Conservation (phyloP, 345 rosid species). For the Dipteronia dyeriana region DNA sequence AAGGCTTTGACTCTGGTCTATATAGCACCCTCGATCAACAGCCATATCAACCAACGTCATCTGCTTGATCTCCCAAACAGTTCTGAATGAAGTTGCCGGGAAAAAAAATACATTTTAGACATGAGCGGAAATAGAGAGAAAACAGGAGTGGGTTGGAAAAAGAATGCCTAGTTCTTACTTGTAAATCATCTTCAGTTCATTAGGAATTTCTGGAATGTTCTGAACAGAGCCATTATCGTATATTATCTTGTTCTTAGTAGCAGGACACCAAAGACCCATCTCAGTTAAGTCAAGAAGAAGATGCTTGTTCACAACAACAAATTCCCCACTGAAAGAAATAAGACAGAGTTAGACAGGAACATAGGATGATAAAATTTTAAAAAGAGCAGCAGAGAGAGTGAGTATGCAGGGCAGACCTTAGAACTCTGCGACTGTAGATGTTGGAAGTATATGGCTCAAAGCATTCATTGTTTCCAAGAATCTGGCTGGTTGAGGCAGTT, state of each 20-base stretch:
- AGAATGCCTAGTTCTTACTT: constrained; percentile 40
- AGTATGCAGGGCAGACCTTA: constrained; percentile 45
- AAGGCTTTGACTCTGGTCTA: constrained; percentile 92
- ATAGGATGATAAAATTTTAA: not conserved
- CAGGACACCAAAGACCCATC: constrained; percentile 80
- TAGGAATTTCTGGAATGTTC: constrained; percentile 64
- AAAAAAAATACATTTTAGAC: constrained; percentile 2
- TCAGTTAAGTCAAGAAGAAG: constrained; percentile 86
- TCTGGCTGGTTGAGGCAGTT: constrained; percentile 95
- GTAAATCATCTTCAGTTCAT: constrained; percentile 65
- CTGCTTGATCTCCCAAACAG: constrained; percentile 96
- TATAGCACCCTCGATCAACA: constrained; percentile 81
- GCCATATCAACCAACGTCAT: constrained; percentile 86
- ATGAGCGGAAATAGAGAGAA: not conserved
- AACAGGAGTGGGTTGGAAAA: not conserved
- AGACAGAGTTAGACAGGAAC: not conserved
- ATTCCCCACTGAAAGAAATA: constrained; percentile 61
- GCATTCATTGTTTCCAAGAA: constrained; percentile 94
- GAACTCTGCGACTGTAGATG: constrained; percentile 86
- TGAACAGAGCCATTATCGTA: constrained; percentile 68
- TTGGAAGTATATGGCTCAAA: constrained; percentile 94
- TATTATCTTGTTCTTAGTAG: constrained; percentile 69
- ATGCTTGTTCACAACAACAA: constrained; percentile 90
- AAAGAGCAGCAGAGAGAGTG: not conserved
- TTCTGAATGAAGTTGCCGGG: constrained; percentile 41